Conservation (phyloP, 2,329 filamentous ascomycete species). For the Mycosphaerella arachidis region DNA sequence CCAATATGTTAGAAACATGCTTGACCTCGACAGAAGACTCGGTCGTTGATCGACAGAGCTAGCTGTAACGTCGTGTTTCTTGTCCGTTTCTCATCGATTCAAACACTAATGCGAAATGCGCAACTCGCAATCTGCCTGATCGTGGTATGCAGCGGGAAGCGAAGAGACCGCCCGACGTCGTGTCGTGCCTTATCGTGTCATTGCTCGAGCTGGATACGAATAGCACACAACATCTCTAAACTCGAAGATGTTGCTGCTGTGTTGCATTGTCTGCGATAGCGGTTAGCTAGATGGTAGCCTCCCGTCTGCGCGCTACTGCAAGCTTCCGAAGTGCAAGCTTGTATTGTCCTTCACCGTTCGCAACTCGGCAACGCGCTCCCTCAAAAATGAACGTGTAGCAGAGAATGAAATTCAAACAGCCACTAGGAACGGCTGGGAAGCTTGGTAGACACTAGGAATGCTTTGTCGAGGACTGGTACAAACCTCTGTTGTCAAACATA, state of each 20-base stretch:
- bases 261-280: not conserved
- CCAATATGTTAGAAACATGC: constrained; percentile 11
- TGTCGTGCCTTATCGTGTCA: not conserved
- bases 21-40: constrained; percentile 1
- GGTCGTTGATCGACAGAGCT: constrained; percentile 7
- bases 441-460: not conserved
- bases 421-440: not conserved
- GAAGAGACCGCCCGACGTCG: not conserved
- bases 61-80: not conserved
- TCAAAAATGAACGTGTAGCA: not conserved
- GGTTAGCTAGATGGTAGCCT: not conserved
- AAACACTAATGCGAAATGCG: not conserved
- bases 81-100: not conserved
- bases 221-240: not conserved
- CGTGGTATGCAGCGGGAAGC: not conserved
- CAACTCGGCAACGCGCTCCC: not conserved
- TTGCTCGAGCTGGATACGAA: not conserved
- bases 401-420: not conserved
- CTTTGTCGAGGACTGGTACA: not conserved
- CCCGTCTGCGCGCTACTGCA: constrained; percentile 1
- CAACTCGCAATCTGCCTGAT: not conserved
- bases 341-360: not conserved
- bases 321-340: not conserved
- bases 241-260: not conserved
- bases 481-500: not conserved